Conservation (phyloP, 768 basidiomycete species). For the Tricholoma bakamatsutake region DNA sequence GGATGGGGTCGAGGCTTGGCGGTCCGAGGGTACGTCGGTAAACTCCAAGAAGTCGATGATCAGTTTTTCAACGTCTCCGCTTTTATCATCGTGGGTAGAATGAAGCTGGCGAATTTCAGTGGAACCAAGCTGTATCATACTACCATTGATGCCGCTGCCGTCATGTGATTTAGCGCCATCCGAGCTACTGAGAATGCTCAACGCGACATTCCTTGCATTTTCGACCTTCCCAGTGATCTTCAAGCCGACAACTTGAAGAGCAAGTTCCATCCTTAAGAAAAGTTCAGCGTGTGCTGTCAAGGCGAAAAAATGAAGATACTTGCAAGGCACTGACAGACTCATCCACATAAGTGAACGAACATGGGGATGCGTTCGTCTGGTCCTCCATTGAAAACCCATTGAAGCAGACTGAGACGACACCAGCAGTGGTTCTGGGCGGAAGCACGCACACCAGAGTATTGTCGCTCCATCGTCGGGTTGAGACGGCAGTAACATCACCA, state of each 20-base stretch:
- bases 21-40: constrained; percentile 57
- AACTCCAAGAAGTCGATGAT: constrained; percentile 79
- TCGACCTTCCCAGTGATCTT: constrained; percentile 97
- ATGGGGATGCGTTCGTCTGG: constrained; percentile 40
- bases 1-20: constrained; percentile 33
- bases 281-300: constrained; percentile 10
- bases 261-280: constrained; percentile 80
- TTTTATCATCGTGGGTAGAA: constrained; percentile 46
- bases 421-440: constrained; percentile 75
- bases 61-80: constrained; percentile 63
- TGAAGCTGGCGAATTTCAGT: constrained; percentile 46
- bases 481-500: constrained; percentile 74
- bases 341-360: constrained; percentile 88
- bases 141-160: constrained; percentile 21
- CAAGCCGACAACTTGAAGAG: constrained; percentile 89
- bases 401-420: constrained; percentile 88
- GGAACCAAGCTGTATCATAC: constrained; percentile 38
- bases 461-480: constrained; percentile 87
- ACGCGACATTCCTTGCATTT: constrained; percentile 87
- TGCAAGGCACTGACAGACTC: constrained; percentile 85
- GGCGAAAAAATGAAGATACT: constrained; percentile 27
- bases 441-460: constrained; percentile 89
- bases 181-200: constrained; percentile 84
- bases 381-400: constrained; percentile 65
- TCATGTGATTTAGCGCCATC: constrained; percentile 39